These are phyloP conservation scores for Chimonanthus praecox DNA, from an alignment of 164 flowering plant genomes.

Conservation along the genomic window DNA sequence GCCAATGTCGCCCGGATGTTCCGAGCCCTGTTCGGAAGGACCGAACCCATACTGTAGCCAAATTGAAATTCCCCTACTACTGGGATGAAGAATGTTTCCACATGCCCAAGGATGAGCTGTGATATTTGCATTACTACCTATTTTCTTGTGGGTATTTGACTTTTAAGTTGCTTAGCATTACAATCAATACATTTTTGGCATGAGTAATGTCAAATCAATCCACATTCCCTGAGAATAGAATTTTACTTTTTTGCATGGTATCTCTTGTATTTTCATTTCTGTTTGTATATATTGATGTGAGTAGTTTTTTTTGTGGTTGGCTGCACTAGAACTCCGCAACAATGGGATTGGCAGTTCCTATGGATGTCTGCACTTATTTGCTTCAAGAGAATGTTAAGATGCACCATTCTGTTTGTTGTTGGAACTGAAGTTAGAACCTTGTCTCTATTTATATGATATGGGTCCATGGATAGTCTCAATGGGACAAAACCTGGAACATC, in stretches of 20 bases:
- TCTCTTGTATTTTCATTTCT: neutral
- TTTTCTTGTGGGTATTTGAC: neutral
- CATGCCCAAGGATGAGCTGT: constrained; percentile 74
- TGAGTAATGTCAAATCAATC: neutral
- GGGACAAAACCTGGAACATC: neutral
- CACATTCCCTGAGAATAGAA: neutral
- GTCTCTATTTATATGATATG: too few relatives aligned
- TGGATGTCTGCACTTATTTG: neutral
- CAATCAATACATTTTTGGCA: neutral
- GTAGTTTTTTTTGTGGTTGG: neutral
- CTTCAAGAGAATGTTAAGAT: neutral
- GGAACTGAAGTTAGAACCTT: neutral
- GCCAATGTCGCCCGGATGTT: too few relatives aligned
- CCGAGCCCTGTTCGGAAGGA: too few relatives aligned
- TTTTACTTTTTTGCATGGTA: neutral
- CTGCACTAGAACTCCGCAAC: neutral
- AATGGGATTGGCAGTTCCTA: neutral
- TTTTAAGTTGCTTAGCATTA: neutral
- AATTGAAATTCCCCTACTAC: constrained; percentile 69
- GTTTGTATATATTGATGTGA: neutral
- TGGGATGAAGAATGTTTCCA: constrained; percentile 80
- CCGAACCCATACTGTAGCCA: constrained; percentile 87
- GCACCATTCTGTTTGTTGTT: neutral
- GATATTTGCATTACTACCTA: constrained; percentile 4
- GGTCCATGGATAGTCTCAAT: too few relatives aligned